These are phyloP conservation scores for Penicillium hordei DNA, from an alignment of 2,329 filamentous ascomycete species.

Conservation along the genomic window DNA sequence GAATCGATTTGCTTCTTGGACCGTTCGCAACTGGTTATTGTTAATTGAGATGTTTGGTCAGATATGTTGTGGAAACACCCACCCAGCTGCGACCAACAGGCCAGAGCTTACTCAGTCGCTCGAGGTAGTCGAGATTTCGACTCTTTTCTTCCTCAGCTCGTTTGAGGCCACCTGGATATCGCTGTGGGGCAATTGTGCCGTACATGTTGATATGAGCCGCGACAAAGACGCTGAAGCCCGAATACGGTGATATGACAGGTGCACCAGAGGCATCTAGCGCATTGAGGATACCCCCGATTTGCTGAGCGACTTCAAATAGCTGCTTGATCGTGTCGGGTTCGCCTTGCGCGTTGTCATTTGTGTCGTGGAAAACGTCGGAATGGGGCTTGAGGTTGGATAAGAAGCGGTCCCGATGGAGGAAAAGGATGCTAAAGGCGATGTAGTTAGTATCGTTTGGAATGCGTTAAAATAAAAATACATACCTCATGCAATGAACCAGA, in stretches of 20 bases:
- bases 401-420: slow-evolving; percentile 37
- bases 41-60: slow-evolving; percentile 1
- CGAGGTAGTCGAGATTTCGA: slow-evolving; percentile 35
- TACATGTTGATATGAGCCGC: slow-evolving; percentile 43
- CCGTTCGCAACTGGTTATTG: slow-evolving; percentile 33
- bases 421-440: slow-evolving; percentile 28
- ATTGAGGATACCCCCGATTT: slow-evolving; percentile 33
- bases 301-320: slow-evolving; percentile 36
- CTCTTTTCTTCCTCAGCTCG: slow-evolving; percentile 35
- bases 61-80: neutral
- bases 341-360: slow-evolving; percentile 15
- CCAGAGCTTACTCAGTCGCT: slow-evolving; percentile 35
- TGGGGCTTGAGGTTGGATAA: slow-evolving; percentile 33
- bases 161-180: slow-evolving; percentile 34
- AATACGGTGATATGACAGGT: slow-evolving; percentile 39
- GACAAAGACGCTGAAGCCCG: slow-evolving; percentile 40
- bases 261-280: slow-evolving; percentile 34
- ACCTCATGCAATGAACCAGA: slow-evolving; percentile 41
- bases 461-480: neutral
- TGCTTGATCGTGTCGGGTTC: slow-evolving; percentile 30
- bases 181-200: slow-evolving; percentile 34
- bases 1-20: slow-evolving; percentile 38
- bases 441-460: neutral
- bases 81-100: slow-evolving; percentile 39
- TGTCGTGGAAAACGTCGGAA: slow-evolving; percentile 23